A percentile compares a stretch with the other conserved stretches of the same genome.
Conservation (phyloP, 2,329 filamentous ascomycete species). For the Fusarium brevicatenulatum region DNA sequence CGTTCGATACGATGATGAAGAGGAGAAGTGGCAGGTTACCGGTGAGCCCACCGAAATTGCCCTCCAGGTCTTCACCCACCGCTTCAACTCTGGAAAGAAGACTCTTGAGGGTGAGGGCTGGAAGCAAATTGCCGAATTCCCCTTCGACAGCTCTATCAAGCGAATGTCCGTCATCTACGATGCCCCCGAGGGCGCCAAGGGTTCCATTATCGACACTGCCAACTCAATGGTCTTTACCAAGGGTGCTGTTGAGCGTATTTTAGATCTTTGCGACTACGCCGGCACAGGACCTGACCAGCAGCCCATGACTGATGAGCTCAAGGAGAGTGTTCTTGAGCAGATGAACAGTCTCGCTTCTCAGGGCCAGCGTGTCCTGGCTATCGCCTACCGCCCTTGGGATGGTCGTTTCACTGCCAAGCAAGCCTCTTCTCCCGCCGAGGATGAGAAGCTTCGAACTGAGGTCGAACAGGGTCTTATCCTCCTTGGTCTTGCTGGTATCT, state of each 20-base stretch:
- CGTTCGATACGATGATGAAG: conserved; percentile 64
- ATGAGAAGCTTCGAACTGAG: conserved; percentile 63
- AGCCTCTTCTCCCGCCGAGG: conserved; percentile 49
- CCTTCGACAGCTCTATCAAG: conserved; percentile 83
- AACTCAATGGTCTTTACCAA: conserved; percentile 69
- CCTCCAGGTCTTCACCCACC: conserved; percentile 77
- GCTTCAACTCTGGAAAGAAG: conserved; percentile 70
- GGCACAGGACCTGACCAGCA: conserved; percentile 56
- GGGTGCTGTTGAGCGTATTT: conserved; percentile 69
- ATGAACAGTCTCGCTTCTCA: conserved; percentile 71
- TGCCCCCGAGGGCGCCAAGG: conserved; percentile 53
- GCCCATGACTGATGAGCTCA: conserved; percentile 61
- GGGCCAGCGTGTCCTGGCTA: conserved; percentile 77
- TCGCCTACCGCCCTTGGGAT: conserved; percentile 71
- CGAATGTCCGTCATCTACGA: conserved; percentile 82
- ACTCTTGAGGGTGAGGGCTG: conserved; percentile 63
- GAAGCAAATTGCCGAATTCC: conserved; percentile 75
- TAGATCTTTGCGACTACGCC: conserved; percentile 65
- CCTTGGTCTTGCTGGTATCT: conserved; percentile 85
- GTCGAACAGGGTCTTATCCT: conserved; percentile 78
- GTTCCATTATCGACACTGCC: conserved; percentile 51
- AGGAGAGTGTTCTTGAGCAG: conserved; percentile 61
- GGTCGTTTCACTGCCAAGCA: conserved; percentile 58
- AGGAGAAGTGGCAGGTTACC: conserved; percentile 70
- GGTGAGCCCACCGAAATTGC: conserved; percentile 82